Conservation (phyloP, 2,329 filamentous ascomycete genomes). For the Diplodia mutila region DNA sequence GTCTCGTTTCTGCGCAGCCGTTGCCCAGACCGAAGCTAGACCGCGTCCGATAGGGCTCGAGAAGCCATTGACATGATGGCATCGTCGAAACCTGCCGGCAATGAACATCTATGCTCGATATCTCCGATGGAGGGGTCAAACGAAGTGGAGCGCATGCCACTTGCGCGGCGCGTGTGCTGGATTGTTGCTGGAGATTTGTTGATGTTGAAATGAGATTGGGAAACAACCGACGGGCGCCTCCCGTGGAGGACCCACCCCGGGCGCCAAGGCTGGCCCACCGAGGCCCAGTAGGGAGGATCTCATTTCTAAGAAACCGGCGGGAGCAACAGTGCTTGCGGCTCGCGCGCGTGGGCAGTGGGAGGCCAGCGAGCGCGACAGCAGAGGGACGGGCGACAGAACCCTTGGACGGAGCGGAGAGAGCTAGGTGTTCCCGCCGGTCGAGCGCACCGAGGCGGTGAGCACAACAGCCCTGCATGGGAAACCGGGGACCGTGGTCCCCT, state of each 20-base stretch:
- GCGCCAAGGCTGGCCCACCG: neutral
- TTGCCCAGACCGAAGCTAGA: constrained; percentile 18
- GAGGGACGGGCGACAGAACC: neutral
- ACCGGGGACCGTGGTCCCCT: neutral
- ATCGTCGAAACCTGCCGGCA: constrained; percentile 9
- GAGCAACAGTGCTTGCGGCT: neutral
- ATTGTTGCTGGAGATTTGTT: constrained; percentile 3
- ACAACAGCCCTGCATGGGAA: neutral
- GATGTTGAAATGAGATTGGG: constrained; percentile 6
- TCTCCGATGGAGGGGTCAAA: neutral
- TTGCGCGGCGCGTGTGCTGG: neutral
- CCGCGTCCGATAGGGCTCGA: neutral
- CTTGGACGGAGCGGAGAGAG: neutral
- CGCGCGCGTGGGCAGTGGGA: neutral
- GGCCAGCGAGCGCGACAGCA: neutral
- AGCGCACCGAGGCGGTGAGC: constrained; percentile 7
- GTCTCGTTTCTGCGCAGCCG: constrained; percentile 3
- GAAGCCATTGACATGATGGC: neutral
- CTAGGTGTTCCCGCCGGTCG: neutral
- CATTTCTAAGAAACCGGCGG: constrained; percentile 1
- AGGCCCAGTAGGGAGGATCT: constrained; percentile 8
- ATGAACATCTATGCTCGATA: constrained; percentile 12
- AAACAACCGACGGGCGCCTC: neutral
- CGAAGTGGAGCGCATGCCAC: neutral
- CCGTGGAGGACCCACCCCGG: neutral